Evolutionary conservation across 768 basidiomycete genomes (phyloP).

Genomic region (Porpolomopsis calyptriformis): DNA sequence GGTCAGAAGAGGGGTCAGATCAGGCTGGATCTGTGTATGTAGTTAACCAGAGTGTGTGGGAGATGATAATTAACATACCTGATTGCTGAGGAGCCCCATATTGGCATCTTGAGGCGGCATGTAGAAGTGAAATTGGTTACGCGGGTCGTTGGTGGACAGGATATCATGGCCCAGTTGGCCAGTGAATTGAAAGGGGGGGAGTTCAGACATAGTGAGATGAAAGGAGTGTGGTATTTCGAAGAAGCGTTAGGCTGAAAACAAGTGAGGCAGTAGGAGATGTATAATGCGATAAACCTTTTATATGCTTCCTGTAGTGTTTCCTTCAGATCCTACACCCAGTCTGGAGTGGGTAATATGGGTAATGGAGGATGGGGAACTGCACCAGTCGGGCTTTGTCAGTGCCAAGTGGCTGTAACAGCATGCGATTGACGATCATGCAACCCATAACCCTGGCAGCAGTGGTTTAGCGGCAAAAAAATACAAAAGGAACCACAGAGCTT

Average conservation of each 20-base stretch:
- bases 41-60: not conserved
- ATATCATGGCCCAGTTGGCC: not conserved
- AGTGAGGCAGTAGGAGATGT: not conserved
- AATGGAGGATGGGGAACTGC: not conserved
- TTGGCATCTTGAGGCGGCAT: not conserved
- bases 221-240: not conserved
- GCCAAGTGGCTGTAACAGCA: not conserved
- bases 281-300: not conserved
- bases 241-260: not conserved
- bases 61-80: too few relatives aligned
- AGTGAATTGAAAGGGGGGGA: not conserved
- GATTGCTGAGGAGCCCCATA: too few relatives aligned
- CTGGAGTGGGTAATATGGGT: not conserved
- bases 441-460: too few relatives aligned
- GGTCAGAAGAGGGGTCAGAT: not conserved
- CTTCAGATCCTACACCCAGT: not conserved
- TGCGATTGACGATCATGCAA: too few relatives aligned
- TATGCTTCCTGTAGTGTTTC: not conserved
- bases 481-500: too few relatives aligned
- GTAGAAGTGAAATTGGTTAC: not conserved
- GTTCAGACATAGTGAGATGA: not conserved
- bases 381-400: not conserved
- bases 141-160: not conserved
- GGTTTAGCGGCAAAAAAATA: too few relatives aligned
- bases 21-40: not conserved